Evolutionary conservation across 1,284 basidiomycete genomes (phyloP).

Genomic region (Marasmius sp.): DNA sequence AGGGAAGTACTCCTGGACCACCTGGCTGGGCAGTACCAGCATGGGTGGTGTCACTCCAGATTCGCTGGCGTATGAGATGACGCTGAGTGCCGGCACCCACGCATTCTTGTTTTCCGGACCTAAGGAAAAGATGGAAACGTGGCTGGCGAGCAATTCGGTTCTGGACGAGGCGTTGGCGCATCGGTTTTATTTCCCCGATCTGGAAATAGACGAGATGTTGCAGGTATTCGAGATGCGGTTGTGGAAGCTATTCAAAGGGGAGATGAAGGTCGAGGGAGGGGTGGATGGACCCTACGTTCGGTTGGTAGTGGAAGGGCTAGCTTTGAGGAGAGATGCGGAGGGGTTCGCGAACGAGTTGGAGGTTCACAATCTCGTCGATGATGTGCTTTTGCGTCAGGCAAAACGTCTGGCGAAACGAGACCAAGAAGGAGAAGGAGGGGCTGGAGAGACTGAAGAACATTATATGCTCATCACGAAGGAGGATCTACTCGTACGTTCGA

Average conservation of each 20-base stretch:
- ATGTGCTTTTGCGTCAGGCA: conserved; percentile 41
- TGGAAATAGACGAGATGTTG: conserved; percentile 52
- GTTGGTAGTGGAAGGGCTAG: conserved; percentile 54
- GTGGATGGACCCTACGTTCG: conserved; percentile 53
- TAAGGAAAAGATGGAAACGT: conserved; percentile 68
- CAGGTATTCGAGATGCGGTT: conserved; percentile 51
- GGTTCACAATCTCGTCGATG: conserved; percentile 42
- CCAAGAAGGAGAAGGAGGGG: conserved; percentile 36
- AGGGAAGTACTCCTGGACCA: not conserved
- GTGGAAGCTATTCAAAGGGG: conserved; percentile 41
- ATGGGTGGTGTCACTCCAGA: conserved; percentile 28
- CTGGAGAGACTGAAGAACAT: conserved; percentile 36
- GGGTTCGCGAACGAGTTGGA: conserved; percentile 70
- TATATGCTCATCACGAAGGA: conserved; percentile 51
- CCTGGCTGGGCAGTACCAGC: conserved; percentile 34
- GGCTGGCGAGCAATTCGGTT: conserved; percentile 73
- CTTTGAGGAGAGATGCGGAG: conserved; percentile 46
- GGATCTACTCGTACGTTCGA: conserved; percentile 59
- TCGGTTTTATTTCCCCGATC: conserved; percentile 59
- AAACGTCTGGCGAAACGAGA: conserved; percentile 42
- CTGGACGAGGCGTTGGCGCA: conserved; percentile 62
- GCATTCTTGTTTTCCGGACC: conserved; percentile 73
- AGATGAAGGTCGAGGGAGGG: conserved; percentile 57
- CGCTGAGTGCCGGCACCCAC: conserved; percentile 59
- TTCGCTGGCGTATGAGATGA: conserved; percentile 69